A percentile compares a stretch with the other conserved stretches of the same genome.
phyloP scores from a whole-genome alignment of 306 rosid species.

The Medicago arabica region DNA sequence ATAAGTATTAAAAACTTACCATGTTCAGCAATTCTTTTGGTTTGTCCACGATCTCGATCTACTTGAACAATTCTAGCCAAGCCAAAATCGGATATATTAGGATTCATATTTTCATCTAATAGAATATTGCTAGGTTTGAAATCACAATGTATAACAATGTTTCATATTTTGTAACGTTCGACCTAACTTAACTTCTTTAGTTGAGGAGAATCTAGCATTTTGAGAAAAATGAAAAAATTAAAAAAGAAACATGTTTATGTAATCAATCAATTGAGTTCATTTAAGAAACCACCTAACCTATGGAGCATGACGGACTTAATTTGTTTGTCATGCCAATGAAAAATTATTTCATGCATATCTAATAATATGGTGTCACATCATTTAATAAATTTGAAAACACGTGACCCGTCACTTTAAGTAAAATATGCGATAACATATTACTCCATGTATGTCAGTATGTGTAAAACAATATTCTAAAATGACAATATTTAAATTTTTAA shows the following conservation, averaged over 20 bases:
- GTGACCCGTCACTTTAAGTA: too few species aligned
- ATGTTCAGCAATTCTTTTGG: slow-evolving; percentile 45
- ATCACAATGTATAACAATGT: slow-evolving; percentile 56
- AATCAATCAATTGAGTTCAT: background rate
- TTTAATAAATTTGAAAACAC: too few species aligned
- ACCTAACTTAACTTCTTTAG: background rate
- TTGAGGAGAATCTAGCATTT: background rate
- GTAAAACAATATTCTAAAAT: too few species aligned
- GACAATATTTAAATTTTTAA: too few species aligned
- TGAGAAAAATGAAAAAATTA: background rate
- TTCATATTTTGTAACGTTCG: slow-evolving; percentile 37
- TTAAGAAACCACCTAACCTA: background rate
- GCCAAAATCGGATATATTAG: slow-evolving; percentile 57
- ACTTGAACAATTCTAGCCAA: slow-evolving; percentile 45
- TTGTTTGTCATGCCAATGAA: too few species aligned
- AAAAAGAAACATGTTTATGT: background rate
- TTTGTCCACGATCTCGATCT: slow-evolving; percentile 29
- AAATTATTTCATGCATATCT: too few species aligned
- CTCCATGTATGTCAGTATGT: too few species aligned
- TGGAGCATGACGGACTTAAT: too few species aligned
- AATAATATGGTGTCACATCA: too few species aligned
- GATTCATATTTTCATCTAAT: slow-evolving; percentile 43
- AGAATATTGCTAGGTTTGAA: slow-evolving; percentile 49
- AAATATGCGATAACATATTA: too few species aligned
- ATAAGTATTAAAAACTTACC: slow-evolving; percentile 31